phyloP scores from a whole-genome alignment of 1,284 basidiomycete species.

The Trametes versicolor region DNA sequence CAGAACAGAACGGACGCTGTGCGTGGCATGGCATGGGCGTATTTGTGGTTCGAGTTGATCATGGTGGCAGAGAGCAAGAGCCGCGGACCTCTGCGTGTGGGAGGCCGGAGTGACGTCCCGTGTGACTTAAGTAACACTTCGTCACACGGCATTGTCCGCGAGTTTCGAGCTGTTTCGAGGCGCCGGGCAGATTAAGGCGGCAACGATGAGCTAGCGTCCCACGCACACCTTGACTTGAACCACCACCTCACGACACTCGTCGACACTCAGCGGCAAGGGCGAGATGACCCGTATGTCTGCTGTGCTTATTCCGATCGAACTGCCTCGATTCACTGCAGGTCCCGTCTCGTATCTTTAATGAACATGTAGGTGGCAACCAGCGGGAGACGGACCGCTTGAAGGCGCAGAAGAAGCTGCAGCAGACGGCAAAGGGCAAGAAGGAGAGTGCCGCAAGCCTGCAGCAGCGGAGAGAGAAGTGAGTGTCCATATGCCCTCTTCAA shows the following conservation, averaged over 20 bases:
- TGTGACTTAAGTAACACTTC: conserved; percentile 12
- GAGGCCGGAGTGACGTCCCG: not conserved
- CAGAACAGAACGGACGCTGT: not conserved
- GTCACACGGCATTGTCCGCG: conserved; percentile 12
- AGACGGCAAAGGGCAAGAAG: conserved; percentile 62
- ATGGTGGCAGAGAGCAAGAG: conserved; percentile 9
- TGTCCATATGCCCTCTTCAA: conserved; percentile 33
- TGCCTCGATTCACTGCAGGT: conserved; percentile 39
- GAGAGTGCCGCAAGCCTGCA: conserved; percentile 69
- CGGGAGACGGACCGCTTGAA: conserved; percentile 77
- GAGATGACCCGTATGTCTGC: conserved; percentile 41
- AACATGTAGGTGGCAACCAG: conserved; percentile 76
- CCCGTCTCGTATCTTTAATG: conserved; percentile 1
- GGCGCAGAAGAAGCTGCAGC: conserved; percentile 75
- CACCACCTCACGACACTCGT: conserved; percentile 19
- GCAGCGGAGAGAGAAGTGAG: conserved; percentile 80
- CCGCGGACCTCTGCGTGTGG: not conserved
- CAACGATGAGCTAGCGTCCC: conserved; percentile 13
- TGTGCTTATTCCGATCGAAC: conserved; percentile 5
- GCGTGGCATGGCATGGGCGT: not conserved
- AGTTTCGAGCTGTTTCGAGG: conserved; percentile 20
- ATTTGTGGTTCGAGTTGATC: not conserved
- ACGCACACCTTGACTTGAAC: conserved; percentile 31
- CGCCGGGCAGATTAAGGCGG: conserved; percentile 14
- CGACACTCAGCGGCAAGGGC: conserved; percentile 19